Percentiles rank a stretch among this genome's conserved stretches.
These are phyloP conservation scores for Cinnamomum chago DNA, from an alignment of 164 flowering plant species.

Conservation along the genomic window DNA sequence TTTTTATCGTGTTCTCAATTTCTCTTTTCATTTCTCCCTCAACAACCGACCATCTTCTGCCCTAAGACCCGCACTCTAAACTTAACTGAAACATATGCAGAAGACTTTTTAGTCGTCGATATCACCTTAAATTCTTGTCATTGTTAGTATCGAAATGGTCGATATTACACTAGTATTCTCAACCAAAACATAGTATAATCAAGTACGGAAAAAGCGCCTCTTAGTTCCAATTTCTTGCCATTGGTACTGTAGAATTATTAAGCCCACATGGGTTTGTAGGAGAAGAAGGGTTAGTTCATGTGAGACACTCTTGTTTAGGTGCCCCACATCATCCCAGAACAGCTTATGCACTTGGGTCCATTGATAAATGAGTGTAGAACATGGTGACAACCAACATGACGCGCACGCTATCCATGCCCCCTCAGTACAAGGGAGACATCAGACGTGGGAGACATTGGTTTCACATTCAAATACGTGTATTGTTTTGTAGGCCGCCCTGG, in stretches of 20 bases:
- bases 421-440: conserved; percentile 13
- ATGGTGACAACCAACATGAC: conserved; percentile 47
- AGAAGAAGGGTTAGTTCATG: conserved; percentile 47
- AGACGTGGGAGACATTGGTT: conserved; percentile 14
- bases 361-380: conserved; percentile 8
- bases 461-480: conserved; percentile 6
- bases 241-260: conserved; percentile 2
- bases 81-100: too few relatives aligned
- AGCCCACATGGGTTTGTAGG: conserved; percentile 39
- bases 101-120: too few relatives aligned
- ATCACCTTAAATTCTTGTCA: too few relatives aligned
- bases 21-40: too few relatives aligned
- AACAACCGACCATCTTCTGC: background rate
- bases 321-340: conserved; percentile 31
- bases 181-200: too few relatives aligned
- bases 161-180: too few relatives aligned
- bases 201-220: too few relatives aligned
- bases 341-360: conserved; percentile 20
- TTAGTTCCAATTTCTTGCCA: background rate
- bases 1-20: too few relatives aligned
- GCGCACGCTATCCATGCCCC: conserved; percentile 25
- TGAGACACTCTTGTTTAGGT: conserved; percentile 33
- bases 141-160: too few relatives aligned
- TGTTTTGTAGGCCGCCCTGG: conserved; percentile 14
- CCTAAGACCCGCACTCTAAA: background rate